Evolutionary conservation across 2,329 filamentous ascomycete species (phyloP).

Genomic region (Xenoacremonium recifei): DNA sequence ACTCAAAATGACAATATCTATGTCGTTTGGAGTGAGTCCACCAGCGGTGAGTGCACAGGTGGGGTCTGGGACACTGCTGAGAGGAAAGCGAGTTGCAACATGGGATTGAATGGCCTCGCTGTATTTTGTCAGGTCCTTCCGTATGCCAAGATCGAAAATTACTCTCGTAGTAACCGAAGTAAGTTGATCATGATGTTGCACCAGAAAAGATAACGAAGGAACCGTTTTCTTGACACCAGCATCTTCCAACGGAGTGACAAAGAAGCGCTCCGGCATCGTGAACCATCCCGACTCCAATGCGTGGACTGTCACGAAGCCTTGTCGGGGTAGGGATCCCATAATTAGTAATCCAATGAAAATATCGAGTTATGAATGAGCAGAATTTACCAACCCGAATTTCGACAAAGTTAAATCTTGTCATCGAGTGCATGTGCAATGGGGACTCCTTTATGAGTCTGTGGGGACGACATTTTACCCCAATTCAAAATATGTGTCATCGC

Average conservation of each 20-base stretch:
- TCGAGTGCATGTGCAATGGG: too few species aligned
- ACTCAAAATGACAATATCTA: conserved; percentile 8
- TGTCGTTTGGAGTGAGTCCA: not conserved
- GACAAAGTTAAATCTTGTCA: too few species aligned
- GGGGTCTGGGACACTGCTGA: not conserved
- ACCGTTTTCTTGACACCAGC: not conserved
- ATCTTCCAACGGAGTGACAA: not conserved
- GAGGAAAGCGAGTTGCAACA: not conserved
- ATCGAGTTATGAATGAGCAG: too few species aligned
- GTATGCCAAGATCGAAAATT: not conserved
- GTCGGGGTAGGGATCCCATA: too few species aligned
- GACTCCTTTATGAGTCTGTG: too few species aligned
- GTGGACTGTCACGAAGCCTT: not conserved
- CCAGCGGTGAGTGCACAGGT: not conserved
- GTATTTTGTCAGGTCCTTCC: not conserved
- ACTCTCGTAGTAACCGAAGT: not conserved
- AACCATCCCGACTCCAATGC: not conserved
- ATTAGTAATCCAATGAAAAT: too few species aligned
- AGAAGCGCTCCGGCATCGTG: not conserved
- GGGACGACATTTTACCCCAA: too few species aligned
- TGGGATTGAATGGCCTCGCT: not conserved
- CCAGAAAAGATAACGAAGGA: not conserved
- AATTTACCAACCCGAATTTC: too few species aligned
- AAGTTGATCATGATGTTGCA: not conserved
- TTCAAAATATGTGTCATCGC: too few species aligned